phyloP scores from a whole-genome alignment of 1,139 yeast species.

The Yamadazyma taylorii region DNA sequence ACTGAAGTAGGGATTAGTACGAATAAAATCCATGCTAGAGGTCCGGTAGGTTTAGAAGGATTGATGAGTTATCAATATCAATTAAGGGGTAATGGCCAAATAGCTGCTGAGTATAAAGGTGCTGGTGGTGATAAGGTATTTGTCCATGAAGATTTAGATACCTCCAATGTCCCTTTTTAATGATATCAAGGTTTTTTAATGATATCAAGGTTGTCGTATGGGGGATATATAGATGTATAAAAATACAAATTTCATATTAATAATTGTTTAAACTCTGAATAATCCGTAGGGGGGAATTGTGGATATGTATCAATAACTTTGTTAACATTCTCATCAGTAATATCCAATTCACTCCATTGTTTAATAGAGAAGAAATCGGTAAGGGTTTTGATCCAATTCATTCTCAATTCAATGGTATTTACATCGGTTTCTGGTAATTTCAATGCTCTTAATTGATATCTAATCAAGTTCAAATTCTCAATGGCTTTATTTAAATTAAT shows the following conservation, averaged over 20 bases:
- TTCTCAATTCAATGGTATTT: constrained; percentile 56
- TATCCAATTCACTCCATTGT: constrained; percentile 55
- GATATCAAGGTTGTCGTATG: too few species aligned
- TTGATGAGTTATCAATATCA: constrained; percentile 94
- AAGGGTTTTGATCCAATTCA: constrained; percentile 69
- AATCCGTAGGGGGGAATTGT: constrained; percentile 41
- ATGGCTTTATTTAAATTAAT: constrained; percentile 57
- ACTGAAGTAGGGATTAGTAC: constrained; percentile 98
- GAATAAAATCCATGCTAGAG: constrained; percentile 95
- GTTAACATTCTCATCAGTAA: constrained; percentile 21
- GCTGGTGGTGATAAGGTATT: constrained; percentile 88
- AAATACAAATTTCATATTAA: not conserved
- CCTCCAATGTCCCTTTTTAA: too few species aligned
- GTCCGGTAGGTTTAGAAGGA: constrained; percentile 98
- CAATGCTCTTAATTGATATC: constrained; percentile 51
- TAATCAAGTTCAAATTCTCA: constrained; percentile 58
- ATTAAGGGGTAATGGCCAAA: constrained; percentile 86
- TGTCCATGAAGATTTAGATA: constrained; percentile 64
- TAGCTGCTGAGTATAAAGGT: constrained; percentile 88
- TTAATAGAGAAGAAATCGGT: constrained; percentile 61
- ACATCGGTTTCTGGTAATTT: constrained; percentile 49
- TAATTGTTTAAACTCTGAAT: constrained; percentile 23
- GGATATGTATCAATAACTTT: constrained; percentile 39
- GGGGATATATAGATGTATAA: constrained; percentile 3
- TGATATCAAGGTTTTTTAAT: too few species aligned